Conservation (phyloP, 1,139 yeast species). For the Dujonia santamariae region DNA sequence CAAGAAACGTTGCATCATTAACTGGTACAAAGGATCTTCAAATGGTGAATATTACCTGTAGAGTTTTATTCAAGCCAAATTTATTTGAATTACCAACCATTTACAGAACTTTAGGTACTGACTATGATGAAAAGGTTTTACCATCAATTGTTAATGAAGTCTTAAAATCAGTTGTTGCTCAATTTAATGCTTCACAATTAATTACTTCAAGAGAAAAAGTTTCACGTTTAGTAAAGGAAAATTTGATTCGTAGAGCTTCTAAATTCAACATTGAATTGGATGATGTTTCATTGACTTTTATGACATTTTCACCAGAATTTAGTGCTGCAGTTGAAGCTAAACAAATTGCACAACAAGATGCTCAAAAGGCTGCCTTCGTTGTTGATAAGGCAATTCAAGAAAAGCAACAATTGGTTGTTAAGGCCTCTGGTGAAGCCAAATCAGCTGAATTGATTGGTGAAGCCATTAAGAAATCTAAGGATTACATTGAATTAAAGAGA, state of each 20-base stretch:
- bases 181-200: slow-evolving; percentile 95
- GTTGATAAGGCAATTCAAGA: slow-evolving; percentile 98
- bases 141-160: slow-evolving; percentile 98
- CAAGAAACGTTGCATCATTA: slow-evolving; percentile 93
- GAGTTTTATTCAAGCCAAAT: slow-evolving; percentile 91
- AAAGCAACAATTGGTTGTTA: slow-evolving; percentile 93
- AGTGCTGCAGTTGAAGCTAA: slow-evolving; percentile 98
- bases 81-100: slow-evolving; percentile 74
- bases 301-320: slow-evolving; percentile 98
- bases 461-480: slow-evolving; percentile 93
- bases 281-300: slow-evolving; percentile 91
- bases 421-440: slow-evolving; percentile 98
- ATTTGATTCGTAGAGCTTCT: slow-evolving; percentile 85
- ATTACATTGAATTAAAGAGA: slow-evolving; percentile 94
- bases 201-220: slow-evolving; percentile 98
- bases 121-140: slow-evolving; percentile 93
- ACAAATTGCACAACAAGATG: slow-evolving; percentile 99
- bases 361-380: slow-evolving; percentile 94
- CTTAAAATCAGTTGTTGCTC: slow-evolving; percentile 94
- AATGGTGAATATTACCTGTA: slow-evolving; percentile 98
- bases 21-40: slow-evolving; percentile 98
- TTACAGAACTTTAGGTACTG: slow-evolving; percentile 87
- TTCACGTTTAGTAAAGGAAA: slow-evolving; percentile 86
- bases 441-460: slow-evolving; percentile 99
- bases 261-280: slow-evolving; percentile 85